Evolutionary conservation across 2,329 filamentous ascomycete species (phyloP).

Genomic region (Colletotrichum salicis): DNA sequence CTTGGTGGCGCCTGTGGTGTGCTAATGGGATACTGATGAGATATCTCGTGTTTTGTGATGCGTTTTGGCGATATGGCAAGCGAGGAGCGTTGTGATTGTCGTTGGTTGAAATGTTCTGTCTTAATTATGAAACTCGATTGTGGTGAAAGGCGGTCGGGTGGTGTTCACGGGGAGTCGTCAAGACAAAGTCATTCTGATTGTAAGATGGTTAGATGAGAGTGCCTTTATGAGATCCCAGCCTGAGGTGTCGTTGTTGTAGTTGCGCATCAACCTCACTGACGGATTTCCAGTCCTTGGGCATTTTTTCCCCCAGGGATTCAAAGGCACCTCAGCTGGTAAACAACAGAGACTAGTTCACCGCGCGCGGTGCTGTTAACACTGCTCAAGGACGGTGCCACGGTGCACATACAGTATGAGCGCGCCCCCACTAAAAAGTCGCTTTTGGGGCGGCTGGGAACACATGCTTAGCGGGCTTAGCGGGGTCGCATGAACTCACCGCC

Average conservation of each 20-base stretch:
- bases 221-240: neutral
- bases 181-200: neutral
- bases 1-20: neutral
- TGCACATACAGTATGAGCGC: neutral
- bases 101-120: neutral
- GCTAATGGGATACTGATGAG: neutral
- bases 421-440: constrained; percentile 21
- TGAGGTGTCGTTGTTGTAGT: neutral
- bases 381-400: neutral
- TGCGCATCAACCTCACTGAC: neutral
- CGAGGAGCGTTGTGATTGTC: neutral
- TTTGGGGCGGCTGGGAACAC: neutral
- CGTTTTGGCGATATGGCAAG: neutral
- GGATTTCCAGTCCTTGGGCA: neutral
- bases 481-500: constrained; percentile 28
- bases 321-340: neutral
- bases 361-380: constrained; percentile 5
- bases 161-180: neutral
- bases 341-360: constrained; percentile 17
- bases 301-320: too few relatives aligned
- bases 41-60: neutral
- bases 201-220: neutral
- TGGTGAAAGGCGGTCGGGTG: neutral
- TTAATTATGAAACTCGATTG: neutral
- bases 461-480: constrained; percentile 9